These are phyloP conservation scores for Epichloe coenophiala DNA, from an alignment of 2,329 filamentous ascomycete genomes.

Conservation along the genomic window DNA sequence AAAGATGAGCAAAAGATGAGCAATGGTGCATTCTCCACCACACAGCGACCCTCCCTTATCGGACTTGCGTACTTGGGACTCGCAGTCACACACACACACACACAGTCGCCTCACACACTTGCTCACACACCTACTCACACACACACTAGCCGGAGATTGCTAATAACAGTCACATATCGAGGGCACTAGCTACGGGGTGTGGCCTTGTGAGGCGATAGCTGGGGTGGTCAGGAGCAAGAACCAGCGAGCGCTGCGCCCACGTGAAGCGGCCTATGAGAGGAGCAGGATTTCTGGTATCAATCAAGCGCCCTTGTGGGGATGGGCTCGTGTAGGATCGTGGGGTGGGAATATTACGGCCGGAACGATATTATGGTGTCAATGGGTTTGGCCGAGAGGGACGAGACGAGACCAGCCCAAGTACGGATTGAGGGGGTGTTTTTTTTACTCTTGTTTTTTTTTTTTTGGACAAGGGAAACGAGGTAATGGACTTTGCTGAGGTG, in stretches of 20 bases:
- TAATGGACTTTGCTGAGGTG: too few species aligned
- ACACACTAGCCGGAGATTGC: not conserved
- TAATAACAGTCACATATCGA: slow-evolving; percentile 1
- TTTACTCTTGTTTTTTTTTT: too few species aligned
- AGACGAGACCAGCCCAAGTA: too few species aligned
- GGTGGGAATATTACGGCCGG: not conserved
- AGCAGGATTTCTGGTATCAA: not conserved
- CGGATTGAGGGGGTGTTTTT: too few species aligned
- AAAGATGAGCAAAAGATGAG: not conserved
- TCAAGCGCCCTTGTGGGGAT: not conserved
- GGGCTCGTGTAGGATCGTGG: not conserved
- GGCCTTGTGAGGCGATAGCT: slow-evolving; percentile 2
- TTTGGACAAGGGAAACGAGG: too few species aligned
- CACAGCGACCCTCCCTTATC: not conserved
- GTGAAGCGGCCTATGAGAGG: slow-evolving; percentile 4
- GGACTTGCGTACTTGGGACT: not conserved
- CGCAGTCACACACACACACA: not conserved
- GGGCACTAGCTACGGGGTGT: not conserved
- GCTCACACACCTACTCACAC: not conserved
- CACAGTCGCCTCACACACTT: not conserved
- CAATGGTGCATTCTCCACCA: not conserved
- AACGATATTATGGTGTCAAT: not conserved
- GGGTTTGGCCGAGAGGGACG: not conserved
- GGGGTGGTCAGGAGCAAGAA: slow-evolving; percentile 3
- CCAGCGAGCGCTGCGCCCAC: slow-evolving; percentile 1